Percentiles rank a stretch among this genome's conserved stretches.
phyloP scores from a whole-genome alignment of 768 basidiomycete genomes.

The Filobasidium wieringae region DNA sequence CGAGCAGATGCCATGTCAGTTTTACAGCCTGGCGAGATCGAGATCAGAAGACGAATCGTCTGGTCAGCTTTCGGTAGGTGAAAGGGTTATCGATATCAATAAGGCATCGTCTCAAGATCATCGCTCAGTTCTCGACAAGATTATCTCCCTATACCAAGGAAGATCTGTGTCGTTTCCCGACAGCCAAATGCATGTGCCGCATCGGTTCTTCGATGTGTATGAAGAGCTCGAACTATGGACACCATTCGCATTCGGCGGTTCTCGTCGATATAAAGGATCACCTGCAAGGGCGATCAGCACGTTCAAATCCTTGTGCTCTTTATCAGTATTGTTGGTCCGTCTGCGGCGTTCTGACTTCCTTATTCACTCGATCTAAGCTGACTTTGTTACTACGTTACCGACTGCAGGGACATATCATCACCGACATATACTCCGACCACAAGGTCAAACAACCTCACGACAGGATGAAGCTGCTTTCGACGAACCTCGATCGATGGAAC shows the following conservation, averaged over 20 bases:
- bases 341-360: no score
- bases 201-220: slow-evolving; percentile 18
- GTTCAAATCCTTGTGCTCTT: slow-evolving; percentile 17
- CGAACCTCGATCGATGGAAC: no score
- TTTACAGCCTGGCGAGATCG: slow-evolving; percentile 12
- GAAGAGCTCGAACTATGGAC: slow-evolving; percentile 23
- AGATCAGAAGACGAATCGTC: slow-evolving; percentile 19
- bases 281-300: slow-evolving; percentile 19
- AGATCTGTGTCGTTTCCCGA: slow-evolving; percentile 14
- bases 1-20: neutral
- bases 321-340: slow-evolving; percentile 17
- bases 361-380: neutral
- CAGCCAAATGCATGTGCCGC: slow-evolving; percentile 17
- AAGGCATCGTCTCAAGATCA: neutral
- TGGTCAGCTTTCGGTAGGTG: slow-evolving; percentile 21
- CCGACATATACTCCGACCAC: slow-evolving; percentile 4
- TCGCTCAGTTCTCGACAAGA: slow-evolving; percentile 19
- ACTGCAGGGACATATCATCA: slow-evolving; percentile 8
- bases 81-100: no score
- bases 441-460: no score
- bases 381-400: no score
- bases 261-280: slow-evolving; percentile 11
- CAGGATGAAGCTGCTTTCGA: no score
- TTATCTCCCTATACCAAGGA: slow-evolving; percentile 23
- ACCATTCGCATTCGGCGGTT: slow-evolving; percentile 17